Conservation (phyloP, 1,284 basidiomycete genomes). For the Leccinum pachyderme region DNA sequence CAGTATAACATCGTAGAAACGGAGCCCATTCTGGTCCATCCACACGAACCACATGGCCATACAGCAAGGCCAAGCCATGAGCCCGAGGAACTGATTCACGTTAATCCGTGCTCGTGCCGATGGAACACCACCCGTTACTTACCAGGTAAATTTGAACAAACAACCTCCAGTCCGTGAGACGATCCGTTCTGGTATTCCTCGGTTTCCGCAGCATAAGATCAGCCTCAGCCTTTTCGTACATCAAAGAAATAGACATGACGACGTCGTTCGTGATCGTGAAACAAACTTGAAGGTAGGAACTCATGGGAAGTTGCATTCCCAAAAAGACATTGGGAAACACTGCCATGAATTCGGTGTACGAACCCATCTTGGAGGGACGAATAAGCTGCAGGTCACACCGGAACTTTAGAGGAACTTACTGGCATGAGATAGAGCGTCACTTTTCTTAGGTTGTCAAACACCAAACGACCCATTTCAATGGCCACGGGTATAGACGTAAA, state of each 20-base stretch:
- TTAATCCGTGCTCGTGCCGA: neutral
- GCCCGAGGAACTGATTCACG: conserved; percentile 39
- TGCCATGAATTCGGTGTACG: conserved; percentile 36
- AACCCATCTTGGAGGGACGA: neutral
- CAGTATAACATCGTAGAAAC: conserved; percentile 40
- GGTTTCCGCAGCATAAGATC: conserved; percentile 61
- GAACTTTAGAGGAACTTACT: conserved; percentile 14
- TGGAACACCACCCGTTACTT: neutral
- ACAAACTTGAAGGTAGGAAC: conserved; percentile 42
- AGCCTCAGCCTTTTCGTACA: conserved; percentile 38
- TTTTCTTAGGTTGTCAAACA: conserved; percentile 59
- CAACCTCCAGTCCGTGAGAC: conserved; percentile 41
- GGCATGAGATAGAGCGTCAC: conserved; percentile 42
- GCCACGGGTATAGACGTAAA: conserved; percentile 39
- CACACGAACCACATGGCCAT: conserved; percentile 43
- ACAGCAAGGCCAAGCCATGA: conserved; percentile 46
- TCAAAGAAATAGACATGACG: conserved; percentile 36
- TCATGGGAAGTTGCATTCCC: conserved; percentile 43
- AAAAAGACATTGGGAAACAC: conserved; percentile 37
- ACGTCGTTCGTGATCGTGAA: conserved; percentile 39
- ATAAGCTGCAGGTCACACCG: neutral
- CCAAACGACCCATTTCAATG: conserved; percentile 50
- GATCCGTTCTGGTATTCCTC: conserved; percentile 58
- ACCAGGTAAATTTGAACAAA: conserved; percentile 34
- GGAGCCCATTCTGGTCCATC: conserved; percentile 35